These are phyloP conservation scores for Neurospora sp. DNA, from an alignment of 2,329 filamentous ascomycete genomes.

Conservation along the genomic window DNA sequence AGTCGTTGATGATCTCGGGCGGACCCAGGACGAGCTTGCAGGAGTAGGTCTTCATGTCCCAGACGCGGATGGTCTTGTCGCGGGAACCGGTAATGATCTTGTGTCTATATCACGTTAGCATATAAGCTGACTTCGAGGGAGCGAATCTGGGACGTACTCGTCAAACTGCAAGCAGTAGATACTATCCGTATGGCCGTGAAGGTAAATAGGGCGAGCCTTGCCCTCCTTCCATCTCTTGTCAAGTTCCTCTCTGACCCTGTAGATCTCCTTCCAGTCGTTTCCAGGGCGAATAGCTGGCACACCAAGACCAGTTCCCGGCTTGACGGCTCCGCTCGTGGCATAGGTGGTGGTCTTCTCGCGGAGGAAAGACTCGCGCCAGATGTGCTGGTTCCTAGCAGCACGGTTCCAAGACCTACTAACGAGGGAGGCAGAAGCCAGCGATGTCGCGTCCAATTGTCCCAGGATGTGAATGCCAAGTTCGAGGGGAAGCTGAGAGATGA, in stretches of 20 bases:
- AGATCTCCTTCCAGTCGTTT: constrained; percentile 82
- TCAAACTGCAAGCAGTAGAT: constrained; percentile 98
- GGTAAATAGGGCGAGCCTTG: constrained; percentile 71
- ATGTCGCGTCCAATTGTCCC: constrained; percentile 42
- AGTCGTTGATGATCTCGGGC: constrained; percentile 48
- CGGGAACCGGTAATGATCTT: constrained; percentile 97
- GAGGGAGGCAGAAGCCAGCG: constrained; percentile 36
- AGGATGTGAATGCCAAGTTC: constrained; percentile 52
- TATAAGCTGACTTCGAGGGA: background rate
- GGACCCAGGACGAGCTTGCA: constrained; percentile 84
- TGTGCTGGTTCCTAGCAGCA: constrained; percentile 41
- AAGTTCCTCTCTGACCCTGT: constrained; percentile 64
- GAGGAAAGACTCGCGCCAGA: constrained; percentile 55
- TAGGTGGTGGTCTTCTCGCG: constrained; percentile 51
- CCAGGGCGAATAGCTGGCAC: constrained; percentile 44
- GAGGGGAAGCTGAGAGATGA: constrained; percentile 42
- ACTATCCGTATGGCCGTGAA: constrained; percentile 88
- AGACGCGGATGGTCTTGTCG: constrained; percentile 90
- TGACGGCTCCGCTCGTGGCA: constrained; percentile 43
- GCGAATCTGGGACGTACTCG: constrained; percentile 50
- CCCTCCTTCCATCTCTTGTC: constrained; percentile 71
- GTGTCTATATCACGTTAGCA: constrained; percentile 39
- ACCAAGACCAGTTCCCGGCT: constrained; percentile 45
- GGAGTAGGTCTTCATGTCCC: constrained; percentile 83
- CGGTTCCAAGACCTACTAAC: constrained; percentile 43